Conservation (phyloP, 306 rosid species). For the Cyamopsis tetragonoloba region DNA sequence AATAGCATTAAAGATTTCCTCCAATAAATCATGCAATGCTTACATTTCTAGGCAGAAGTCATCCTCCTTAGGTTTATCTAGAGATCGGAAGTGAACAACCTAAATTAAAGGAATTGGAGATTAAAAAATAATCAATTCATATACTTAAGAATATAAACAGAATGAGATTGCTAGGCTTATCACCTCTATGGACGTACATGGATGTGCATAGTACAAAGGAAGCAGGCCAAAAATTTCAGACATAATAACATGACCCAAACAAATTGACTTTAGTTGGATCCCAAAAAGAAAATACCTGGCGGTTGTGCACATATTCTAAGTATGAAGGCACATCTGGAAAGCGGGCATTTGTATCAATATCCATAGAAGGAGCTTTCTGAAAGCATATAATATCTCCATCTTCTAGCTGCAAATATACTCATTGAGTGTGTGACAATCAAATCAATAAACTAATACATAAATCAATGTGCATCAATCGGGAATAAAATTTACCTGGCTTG, state of each 20-base stretch:
- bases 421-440: no score
- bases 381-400: constrained; percentile 94
- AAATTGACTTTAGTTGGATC: not conserved
- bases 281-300: constrained; percentile 56
- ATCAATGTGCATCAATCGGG: not conserved
- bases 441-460: constrained; percentile 2
- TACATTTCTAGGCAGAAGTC: constrained; percentile 83
- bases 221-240: not conserved
- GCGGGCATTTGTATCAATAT: constrained; percentile 49
- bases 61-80: constrained; percentile 87
- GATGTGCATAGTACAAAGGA: not conserved
- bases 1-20: constrained; percentile 17
- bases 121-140: not conserved
- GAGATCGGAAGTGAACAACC: constrained; percentile 90
- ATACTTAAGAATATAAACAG: constrained; percentile 3
- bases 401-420: constrained; percentile 66
- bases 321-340: constrained; percentile 93
- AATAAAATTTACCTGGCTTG: constrained; percentile 67
- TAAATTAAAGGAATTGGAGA: constrained; percentile 29
- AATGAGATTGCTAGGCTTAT: not conserved
- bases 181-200: not conserved
- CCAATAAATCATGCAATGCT: constrained; percentile 32
- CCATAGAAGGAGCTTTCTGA: constrained; percentile 61
- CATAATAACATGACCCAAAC: not conserved
- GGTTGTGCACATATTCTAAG: constrained; percentile 89